Conservation (phyloP, 352 stramenopile species). For the Ophiocytium majus region DNA sequence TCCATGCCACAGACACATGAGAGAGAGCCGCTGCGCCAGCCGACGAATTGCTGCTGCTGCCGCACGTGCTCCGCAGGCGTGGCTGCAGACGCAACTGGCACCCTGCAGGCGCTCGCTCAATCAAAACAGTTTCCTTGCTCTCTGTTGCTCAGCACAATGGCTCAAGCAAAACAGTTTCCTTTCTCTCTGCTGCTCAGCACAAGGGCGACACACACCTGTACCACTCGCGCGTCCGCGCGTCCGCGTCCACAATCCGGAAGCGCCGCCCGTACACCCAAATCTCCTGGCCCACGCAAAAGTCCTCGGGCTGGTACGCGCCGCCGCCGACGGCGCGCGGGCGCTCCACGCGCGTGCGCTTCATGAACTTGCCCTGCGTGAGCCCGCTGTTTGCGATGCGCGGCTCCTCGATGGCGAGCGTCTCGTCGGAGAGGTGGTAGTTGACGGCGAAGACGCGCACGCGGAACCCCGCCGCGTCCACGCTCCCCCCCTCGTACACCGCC, state of each 20-base stretch:
- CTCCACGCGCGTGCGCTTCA: constrained; percentile 65
- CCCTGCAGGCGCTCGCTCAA: no score
- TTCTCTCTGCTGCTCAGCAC: no score
- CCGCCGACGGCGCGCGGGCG: constrained; percentile 44
- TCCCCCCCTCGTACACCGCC: constrained; percentile 59
- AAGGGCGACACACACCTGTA: no score
- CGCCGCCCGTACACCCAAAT: constrained; percentile 72
- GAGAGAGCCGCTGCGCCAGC: no score
- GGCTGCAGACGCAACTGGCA: no score
- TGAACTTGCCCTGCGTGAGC: constrained; percentile 78
- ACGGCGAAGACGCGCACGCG: constrained; percentile 63
- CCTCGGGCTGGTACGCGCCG: constrained; percentile 62
- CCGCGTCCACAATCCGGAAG: constrained; percentile 80
- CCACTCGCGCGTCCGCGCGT: constrained; percentile 74
- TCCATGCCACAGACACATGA: no score
- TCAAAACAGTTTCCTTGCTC: no score
- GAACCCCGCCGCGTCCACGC: constrained; percentile 51
- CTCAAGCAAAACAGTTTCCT: no score
- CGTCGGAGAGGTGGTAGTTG: constrained; percentile 76
- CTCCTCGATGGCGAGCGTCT: constrained; percentile 77
- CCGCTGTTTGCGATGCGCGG: constrained; percentile 77
- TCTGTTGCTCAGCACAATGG: no score
- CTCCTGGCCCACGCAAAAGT: constrained; percentile 74
- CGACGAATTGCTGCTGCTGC: no score
- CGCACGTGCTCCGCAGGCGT: no score